Base-by-base conservation (phyloP, 768 basidiomycete species). In the Goffeauzyma gilvescens region DNA sequence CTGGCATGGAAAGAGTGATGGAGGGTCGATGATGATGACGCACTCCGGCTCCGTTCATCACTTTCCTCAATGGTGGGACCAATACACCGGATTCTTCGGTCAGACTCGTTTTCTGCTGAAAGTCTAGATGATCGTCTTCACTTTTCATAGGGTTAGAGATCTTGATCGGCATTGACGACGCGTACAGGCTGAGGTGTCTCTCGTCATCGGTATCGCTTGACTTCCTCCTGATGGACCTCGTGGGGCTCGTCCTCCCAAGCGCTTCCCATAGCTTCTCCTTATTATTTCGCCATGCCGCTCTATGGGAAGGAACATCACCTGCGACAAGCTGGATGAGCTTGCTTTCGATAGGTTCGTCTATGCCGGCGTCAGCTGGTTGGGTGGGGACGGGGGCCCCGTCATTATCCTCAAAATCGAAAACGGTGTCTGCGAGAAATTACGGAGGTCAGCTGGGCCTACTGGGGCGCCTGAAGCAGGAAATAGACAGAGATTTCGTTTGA, bases 331-430 rank as follows among this genome's bases (percentile, higher is more conserved):
- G 43, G 6, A 55, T 56, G 13, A 63, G 42, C 34, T 58, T 63
- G 20, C 44, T 49, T 38, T 63, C 59, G 17, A 63, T 46, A 45
- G 46, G 40, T 53, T 57, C 17, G 48, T 20, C 46, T 49, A 23
- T 22, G 38, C 27, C 6, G 31, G 36, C 36, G 44, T 42, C 15
- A n/a, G n/a, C n/a, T n/a, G n/a, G n/a, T n/a, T n/a, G n/a, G n/a
- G n/a, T n/a, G n/a, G n/a, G n/a, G n/a, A n/a, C n/a, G n/a, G n/a
- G n/a, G n/a, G 41, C 37, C 32, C 30, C 28, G 36, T 37, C 31
- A 7, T 18, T 32, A 20, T 39, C 44, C 21, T 64, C 62, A 40
- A 64, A 60, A 36, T 64, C 62, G 34, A 64, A 64, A 10, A 64
- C 58, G 41, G 39, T 45, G 22, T 46, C 49, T 50, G 27, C 21